Evolutionary conservation across 768 basidiomycete genomes (phyloP).

Genomic region (Artomyces pyxidatus): DNA sequence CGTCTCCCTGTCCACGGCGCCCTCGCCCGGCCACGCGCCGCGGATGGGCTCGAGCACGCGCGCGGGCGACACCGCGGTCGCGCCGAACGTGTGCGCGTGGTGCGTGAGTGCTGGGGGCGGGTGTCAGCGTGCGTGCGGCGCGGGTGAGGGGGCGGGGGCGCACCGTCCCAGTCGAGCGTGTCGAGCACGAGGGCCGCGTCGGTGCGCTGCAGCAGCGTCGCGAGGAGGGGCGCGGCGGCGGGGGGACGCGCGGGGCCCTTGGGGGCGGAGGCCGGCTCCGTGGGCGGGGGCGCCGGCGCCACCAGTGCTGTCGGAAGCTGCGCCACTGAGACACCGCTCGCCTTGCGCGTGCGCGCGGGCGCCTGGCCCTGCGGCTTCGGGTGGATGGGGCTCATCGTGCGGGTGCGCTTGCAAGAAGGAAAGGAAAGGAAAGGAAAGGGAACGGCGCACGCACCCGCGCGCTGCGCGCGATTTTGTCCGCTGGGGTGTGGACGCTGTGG

Average conservation of each 20-base stretch:
- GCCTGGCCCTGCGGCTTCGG: background rate
- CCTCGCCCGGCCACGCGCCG: background rate
- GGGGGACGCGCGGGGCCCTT: background rate
- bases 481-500: too few relatives aligned
- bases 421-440: background rate
- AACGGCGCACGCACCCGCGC: background rate
- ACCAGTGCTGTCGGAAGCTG: background rate
- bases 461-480: background rate
- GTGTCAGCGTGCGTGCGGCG: background rate
- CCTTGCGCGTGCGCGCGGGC: background rate
- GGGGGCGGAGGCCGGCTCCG: background rate
- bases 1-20: constrained; percentile 5
- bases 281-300: background rate
- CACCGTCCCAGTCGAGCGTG: constrained; percentile 17
- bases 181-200: constrained; percentile 7
- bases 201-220: constrained; percentile 3
- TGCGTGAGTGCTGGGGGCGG: constrained; percentile 2
- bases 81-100: constrained; percentile 1
- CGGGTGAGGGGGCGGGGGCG: background rate
- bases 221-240: constrained; percentile 6
- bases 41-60: background rate
- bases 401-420: background rate
- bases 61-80: constrained; percentile 7
- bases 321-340: background rate
- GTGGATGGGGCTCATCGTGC: too few relatives aligned